Conservation (phyloP, 2,329 filamentous ascomycete species). For the Diaporthe caulivora region DNA sequence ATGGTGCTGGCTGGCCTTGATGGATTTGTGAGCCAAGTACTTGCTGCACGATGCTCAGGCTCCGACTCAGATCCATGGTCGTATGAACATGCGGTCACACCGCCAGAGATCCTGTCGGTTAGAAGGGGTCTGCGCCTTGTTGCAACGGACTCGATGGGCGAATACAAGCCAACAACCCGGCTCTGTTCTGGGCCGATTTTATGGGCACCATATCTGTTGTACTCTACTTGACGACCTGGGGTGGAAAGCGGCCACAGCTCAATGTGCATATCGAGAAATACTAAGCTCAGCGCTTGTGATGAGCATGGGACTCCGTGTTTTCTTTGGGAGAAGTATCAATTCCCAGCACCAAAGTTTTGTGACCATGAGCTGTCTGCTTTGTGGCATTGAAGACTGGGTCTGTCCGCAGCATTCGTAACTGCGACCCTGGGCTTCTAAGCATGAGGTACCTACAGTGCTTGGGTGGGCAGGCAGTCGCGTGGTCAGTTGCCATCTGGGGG, state of each 20-base stretch:
- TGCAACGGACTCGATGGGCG: background rate
- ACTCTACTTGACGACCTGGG: background rate
- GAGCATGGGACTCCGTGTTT: background rate
- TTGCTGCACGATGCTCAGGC: background rate
- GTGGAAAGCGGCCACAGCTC: background rate
- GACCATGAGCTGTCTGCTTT: background rate
- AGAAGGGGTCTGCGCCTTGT: constrained; percentile 8
- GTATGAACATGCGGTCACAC: constrained; percentile 5
- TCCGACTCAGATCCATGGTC: background rate
- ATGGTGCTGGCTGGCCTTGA: background rate
- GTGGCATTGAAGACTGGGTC: background rate
- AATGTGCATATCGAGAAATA: background rate
- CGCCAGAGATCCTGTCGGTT: background rate
- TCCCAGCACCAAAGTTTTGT: background rate
- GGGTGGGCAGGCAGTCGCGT: constrained; percentile 11
- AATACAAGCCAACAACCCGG: background rate
- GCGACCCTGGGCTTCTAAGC: background rate
- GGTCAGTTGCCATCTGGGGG: constrained; percentile 3
- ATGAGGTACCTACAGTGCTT: background rate
- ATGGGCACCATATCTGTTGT: background rate
- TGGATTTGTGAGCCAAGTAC: background rate
- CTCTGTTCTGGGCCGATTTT: constrained; percentile 8
- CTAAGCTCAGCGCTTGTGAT: background rate
- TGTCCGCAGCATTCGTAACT: background rate
- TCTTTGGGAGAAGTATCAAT: background rate